Percentiles rank a stretch among this genome's conserved stretches.
Evolutionary conservation across 148 eudicot species (phyloP).

Genomic region (Vaccinium macrocarpon): DNA sequence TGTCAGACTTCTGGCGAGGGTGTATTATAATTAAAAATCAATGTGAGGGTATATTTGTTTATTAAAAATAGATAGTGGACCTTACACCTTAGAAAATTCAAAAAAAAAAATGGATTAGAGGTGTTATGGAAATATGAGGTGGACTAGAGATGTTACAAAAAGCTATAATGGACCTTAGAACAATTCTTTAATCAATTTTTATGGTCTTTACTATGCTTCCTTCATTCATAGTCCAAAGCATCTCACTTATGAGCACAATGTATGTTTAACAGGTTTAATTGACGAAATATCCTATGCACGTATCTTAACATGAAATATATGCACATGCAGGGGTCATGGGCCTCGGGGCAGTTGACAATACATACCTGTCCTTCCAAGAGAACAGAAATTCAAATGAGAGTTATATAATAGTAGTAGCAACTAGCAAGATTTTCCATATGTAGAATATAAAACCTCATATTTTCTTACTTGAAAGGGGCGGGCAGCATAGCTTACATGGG

Average conservation of each 20-base stretch:
- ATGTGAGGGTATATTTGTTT: too few species aligned
- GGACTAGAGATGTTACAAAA: too few species aligned
- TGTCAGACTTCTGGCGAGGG: too few species aligned
- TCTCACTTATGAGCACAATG: not conserved
- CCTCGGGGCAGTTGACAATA: not conserved
- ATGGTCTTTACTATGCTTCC: too few species aligned
- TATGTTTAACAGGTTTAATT: not conserved
- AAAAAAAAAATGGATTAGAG: too few species aligned
- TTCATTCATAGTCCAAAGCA: too few species aligned
- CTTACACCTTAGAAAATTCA: too few species aligned
- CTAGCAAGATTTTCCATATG: not conserved
- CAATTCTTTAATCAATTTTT: too few species aligned
- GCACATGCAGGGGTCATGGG: not conserved
- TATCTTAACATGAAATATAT: not conserved
- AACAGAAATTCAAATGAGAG: not conserved
- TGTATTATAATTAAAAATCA: too few species aligned
- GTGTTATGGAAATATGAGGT: too few species aligned
- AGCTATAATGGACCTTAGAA: too few species aligned
- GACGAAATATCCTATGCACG: not conserved
- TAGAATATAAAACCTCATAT: constrained; percentile 1
- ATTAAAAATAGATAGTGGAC: too few species aligned
- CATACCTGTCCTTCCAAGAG: not conserved
- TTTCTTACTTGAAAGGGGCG: not conserved
- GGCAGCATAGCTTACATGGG: constrained; percentile 53
- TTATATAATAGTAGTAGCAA: not conserved